These are phyloP conservation scores for Raffaelea arxii DNA, from an alignment of 2,329 filamentous ascomycete species.

Conservation along the genomic window DNA sequence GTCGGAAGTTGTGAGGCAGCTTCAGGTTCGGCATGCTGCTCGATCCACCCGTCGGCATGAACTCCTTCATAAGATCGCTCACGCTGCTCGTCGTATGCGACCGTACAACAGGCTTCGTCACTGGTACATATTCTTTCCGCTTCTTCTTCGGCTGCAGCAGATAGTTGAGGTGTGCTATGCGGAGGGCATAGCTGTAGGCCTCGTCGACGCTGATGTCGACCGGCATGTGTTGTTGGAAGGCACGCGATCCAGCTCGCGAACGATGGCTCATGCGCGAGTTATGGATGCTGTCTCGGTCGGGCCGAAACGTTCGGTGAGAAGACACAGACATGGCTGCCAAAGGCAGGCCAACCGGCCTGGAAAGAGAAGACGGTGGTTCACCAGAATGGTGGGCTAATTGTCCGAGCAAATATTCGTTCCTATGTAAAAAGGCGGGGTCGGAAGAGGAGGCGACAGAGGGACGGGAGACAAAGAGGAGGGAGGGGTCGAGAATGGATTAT, in stretches of 20 bases:
- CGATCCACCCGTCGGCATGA: conserved; percentile 33
- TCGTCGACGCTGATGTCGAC: conserved; percentile 66
- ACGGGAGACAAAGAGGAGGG: too few relatives aligned
- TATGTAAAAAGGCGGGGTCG: too few relatives aligned
- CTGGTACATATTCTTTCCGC: conserved; percentile 74
- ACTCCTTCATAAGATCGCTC: conserved; percentile 82
- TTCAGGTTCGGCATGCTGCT: conserved; percentile 47
- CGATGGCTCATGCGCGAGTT: conserved; percentile 31
- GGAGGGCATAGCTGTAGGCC: conserved; percentile 83
- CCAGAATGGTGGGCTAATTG: too few relatives aligned
- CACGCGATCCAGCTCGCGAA: conserved; percentile 34
- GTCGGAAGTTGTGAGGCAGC: conserved; percentile 46
- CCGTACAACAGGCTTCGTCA: conserved; percentile 25
- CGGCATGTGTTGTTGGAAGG: conserved; percentile 27
- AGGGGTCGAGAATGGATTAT: too few relatives aligned
- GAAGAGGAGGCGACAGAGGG: too few relatives aligned
- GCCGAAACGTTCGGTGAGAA: conserved; percentile 36
- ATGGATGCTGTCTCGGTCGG: conserved; percentile 34
- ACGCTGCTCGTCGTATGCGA: conserved; percentile 49
- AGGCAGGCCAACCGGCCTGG: conserved; percentile 6
- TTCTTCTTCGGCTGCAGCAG: conserved; percentile 85
- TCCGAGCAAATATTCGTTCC: too few relatives aligned
- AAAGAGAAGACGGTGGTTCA: not conserved
- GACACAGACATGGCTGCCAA: conserved; percentile 36
- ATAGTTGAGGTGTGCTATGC: conserved; percentile 85